phyloP scores from a whole-genome alignment of 345 rosid genomes.

The Acer campestre region DNA sequence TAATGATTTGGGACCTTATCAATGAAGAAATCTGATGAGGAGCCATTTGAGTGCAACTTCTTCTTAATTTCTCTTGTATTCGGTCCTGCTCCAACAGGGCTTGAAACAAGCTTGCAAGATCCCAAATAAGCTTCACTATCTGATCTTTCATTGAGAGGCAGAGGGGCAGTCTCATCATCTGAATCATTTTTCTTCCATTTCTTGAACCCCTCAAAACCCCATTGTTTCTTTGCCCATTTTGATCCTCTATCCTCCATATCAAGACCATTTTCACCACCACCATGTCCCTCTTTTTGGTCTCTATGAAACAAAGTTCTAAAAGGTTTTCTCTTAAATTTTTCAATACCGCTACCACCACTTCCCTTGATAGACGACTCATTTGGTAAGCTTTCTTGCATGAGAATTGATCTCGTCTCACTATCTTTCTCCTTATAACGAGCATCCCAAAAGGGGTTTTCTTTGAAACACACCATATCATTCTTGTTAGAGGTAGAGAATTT shows the following conservation, averaged over 20 bases:
- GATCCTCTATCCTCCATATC: slow-evolving; percentile 37
- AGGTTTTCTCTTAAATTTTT: slow-evolving; percentile 55
- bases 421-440: slow-evolving; percentile 33
- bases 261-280: slow-evolving; percentile 17
- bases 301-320: slow-evolving; percentile 46
- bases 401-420: slow-evolving; percentile 50
- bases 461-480: slow-evolving; percentile 19
- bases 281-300: slow-evolving; percentile 35
- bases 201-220: slow-evolving; percentile 68
- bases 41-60: slow-evolving; percentile 63
- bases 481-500: slow-evolving; percentile 14
- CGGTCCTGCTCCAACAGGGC: slow-evolving; percentile 62
- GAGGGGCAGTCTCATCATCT: slow-evolving; percentile 63
- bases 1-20: slow-evolving; percentile 50
- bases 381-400: slow-evolving; percentile 49
- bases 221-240: slow-evolving; percentile 57
- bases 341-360: slow-evolving; percentile 22
- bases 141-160: slow-evolving; percentile 58
- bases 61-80: slow-evolving; percentile 64
- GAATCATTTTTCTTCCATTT: slow-evolving; percentile 65
- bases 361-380: slow-evolving; percentile 33
- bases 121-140: slow-evolving; percentile 40
- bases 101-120: slow-evolving; percentile 36
- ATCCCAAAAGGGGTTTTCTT: slow-evolving; percentile 54
- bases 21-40: slow-evolving; percentile 73